These are phyloP conservation scores for Hyaloscypha finlandica DNA, from an alignment of 495 filamentous ascomycete species.

Conservation along the genomic window DNA sequence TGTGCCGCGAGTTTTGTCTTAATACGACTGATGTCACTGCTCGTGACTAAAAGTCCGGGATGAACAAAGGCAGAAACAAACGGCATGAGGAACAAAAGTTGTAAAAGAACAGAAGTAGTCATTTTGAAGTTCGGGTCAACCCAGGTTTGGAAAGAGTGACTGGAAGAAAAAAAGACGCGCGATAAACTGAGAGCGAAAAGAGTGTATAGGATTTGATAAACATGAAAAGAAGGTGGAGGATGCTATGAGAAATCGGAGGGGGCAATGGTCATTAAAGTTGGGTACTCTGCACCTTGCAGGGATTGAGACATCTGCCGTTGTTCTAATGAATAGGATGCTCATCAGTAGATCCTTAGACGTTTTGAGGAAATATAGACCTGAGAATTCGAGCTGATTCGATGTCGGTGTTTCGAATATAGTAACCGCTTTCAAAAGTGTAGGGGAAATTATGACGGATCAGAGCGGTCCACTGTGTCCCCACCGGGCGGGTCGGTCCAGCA, in stretches of 20 bases:
- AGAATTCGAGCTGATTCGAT: neutral
- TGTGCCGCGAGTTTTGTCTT: conserved; percentile 32
- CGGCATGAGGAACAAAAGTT: conserved; percentile 8
- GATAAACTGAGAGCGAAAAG: neutral
- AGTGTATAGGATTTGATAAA: neutral
- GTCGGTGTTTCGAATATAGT: neutral
- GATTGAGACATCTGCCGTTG: neutral
- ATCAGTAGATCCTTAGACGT: neutral
- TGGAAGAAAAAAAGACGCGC: conserved; percentile 6
- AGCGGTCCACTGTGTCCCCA: neutral
- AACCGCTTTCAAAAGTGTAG: neutral
- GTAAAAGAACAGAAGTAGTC: neutral
- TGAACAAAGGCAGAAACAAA: conserved; percentile 21
- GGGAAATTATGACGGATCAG: neutral
- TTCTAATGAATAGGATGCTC: neutral
- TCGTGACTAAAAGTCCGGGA: conserved; percentile 42
- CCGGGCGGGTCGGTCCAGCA: neutral
- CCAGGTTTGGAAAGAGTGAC: conserved; percentile 1
- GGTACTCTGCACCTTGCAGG: neutral
- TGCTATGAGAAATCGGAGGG: neutral
- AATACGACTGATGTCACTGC: conserved; percentile 40
- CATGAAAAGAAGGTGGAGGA: neutral
- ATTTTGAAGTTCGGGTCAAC: neutral
- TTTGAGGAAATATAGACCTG: neutral
- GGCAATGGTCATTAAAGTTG: neutral